A percentile compares a stretch with the other conserved stretches of the same genome.
These are phyloP conservation scores for Leccinum imitatum DNA, from an alignment of 768 basidiomycete species.

Conservation along the genomic window DNA sequence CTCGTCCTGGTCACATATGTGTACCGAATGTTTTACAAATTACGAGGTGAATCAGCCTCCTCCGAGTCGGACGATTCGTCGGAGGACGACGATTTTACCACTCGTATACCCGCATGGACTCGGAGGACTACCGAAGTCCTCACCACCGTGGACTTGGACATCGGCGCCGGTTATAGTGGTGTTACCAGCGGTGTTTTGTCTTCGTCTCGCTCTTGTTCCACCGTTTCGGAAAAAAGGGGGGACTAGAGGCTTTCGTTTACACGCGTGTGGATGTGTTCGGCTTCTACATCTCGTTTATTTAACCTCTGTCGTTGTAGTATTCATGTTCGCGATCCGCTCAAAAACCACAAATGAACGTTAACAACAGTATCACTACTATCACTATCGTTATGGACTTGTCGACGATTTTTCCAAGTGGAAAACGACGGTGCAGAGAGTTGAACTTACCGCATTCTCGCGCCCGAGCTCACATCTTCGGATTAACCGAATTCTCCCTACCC, in stretches of 20 bases:
- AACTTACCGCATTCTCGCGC: too few species aligned
- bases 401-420: too few species aligned
- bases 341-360: too few species aligned
- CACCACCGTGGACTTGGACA: conserved; percentile 12
- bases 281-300: too few species aligned
- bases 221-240: not conserved
- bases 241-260: not conserved
- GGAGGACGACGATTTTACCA: conserved; percentile 15
- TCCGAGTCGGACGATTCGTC: not conserved
- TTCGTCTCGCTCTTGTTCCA: not conserved
- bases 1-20: conserved; percentile 14
- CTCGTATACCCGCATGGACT: not conserved
- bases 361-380: too few species aligned
- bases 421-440: too few species aligned
- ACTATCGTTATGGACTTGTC: too few species aligned
- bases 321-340: too few species aligned
- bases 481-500: too few species aligned
- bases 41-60: not conserved
- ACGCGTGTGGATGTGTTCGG: too few species aligned
- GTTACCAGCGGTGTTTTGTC: not conserved
- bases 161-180: not conserved
- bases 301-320: too few species aligned
- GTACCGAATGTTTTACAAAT: conserved; percentile 5
- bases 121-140: not conserved
- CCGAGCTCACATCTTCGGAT: too few species aligned